Percentiles rank a stretch among this genome's conserved stretches.
Conservation (phyloP, 2,329 filamentous ascomycete genomes). For the Beauveria rudraprayagi region DNA sequence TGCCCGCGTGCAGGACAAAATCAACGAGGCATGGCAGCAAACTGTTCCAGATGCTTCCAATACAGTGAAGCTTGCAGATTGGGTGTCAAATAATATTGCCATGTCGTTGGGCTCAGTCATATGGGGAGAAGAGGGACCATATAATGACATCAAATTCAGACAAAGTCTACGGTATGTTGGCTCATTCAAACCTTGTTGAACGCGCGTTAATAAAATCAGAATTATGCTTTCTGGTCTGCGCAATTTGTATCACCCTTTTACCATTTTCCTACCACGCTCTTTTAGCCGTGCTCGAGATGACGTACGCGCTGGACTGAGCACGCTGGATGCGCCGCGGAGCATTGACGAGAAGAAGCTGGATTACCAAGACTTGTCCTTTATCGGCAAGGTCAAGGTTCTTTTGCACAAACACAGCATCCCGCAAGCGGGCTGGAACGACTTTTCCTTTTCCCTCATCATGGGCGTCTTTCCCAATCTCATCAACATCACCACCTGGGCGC, state of each 20-base stretch:
- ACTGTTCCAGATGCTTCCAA: neutral
- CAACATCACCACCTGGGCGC: conserved; percentile 7
- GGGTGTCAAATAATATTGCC: neutral
- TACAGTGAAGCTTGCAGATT: neutral
- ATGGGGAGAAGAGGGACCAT: conserved; percentile 6
- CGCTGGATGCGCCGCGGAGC: neutral
- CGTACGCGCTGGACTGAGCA: conserved; percentile 2
- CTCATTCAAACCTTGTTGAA: neutral
- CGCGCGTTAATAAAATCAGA: neutral
- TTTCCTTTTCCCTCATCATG: conserved; percentile 10
- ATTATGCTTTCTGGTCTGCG: conserved; percentile 2
- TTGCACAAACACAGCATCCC: conserved; percentile 1
- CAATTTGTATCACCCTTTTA: neutral
- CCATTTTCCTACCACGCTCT: neutral
- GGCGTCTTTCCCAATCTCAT: conserved; percentile 7
- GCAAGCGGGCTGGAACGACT: conserved; percentile 4
- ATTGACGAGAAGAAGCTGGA: neutral
- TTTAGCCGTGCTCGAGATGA: conserved; percentile 2
- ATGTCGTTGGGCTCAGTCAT: conserved; percentile 5
- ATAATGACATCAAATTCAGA: neutral
- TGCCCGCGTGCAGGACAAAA: neutral
- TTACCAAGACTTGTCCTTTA: neutral
- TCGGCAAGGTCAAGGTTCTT: conserved; percentile 4
- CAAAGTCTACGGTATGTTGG: conserved; percentile 1
- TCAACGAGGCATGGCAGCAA: conserved; percentile 1